Evolutionary conservation across 345 rosid species (phyloP), one percentile per base, ranked within the genome.

Genomic region (Cochlearia excelsa): DNA sequence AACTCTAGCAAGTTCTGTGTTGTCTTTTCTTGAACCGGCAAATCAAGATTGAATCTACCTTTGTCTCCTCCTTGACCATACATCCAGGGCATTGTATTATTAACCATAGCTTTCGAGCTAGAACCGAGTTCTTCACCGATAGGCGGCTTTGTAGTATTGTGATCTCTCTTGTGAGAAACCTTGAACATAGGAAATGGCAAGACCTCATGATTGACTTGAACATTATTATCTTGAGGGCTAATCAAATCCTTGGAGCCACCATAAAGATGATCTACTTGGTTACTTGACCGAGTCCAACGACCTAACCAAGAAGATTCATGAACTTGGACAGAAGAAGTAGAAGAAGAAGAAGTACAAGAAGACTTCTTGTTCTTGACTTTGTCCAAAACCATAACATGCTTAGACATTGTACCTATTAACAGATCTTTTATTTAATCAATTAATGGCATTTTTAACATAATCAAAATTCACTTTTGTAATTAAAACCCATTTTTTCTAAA

Each of bases 221-320:
- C 63, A 26, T 26, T 35, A 57, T 50, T 35, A 57, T 50, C 52
- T 56, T 62, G 65, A 61, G 61, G 60, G 23, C 9, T 60, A 51
- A 34, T 11, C 42, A 57, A 41, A 9, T 51, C 54, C 45, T 57
- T 51, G 10, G 49, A 63, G 11, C 57, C 55, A 57, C 6, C 27
- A 48, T 55, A 51, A 46, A 44, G 30, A 42, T 30, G 30, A 42
- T 30, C 46, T n/a, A 46, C 67, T 47, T 61, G 57, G 47, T 7
- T 61, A 40, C 63, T 40, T 31, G 28, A 16, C 51, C 48, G 53
- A 37, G 47, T 70, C 63, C 95, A 84, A 55, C 72, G 95, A 79
- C 79, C 82, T 80, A 86, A 79, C 92, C 95, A 88, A 30, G 51
- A 51, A 56, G 84, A 77, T 62, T 84, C 82, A 69, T 41, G 29